Conservation (phyloP, 2,329 filamentous ascomycete species). For the Tolypocladium ovalisporum region DNA sequence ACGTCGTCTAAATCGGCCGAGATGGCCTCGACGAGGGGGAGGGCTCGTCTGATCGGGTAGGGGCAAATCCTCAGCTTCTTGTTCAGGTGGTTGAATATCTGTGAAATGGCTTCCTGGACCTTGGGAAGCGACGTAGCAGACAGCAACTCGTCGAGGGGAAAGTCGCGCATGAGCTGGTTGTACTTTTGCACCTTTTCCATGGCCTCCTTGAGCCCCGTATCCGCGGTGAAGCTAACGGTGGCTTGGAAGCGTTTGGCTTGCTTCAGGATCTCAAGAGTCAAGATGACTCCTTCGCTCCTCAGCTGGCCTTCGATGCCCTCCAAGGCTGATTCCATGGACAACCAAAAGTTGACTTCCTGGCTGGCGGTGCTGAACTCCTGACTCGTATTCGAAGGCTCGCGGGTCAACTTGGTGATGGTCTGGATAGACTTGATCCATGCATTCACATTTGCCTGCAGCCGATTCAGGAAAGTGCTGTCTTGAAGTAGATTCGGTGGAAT, state of each 20-base stretch:
- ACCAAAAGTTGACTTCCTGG: conserved; percentile 98
- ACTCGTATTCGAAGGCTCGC: conserved; percentile 59
- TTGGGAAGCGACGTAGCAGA: conserved; percentile 85
- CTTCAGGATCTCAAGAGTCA: conserved; percentile 91
- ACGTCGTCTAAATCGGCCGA: conserved; percentile 84
- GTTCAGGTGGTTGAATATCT: conserved; percentile 92
- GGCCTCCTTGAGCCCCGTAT: conserved; percentile 91
- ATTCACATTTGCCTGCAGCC: conserved; percentile 86
- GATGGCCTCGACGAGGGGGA: conserved; percentile 93
- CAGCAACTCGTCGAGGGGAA: conserved; percentile 86
- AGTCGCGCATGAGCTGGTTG: conserved; percentile 97
- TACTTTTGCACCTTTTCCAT: conserved; percentile 97
- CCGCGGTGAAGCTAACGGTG: conserved; percentile 90
- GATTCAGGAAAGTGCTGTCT: conserved; percentile 88
- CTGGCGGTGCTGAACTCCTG: conserved; percentile 60
- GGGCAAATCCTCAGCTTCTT: conserved; percentile 95
- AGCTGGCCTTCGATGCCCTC: conserved; percentile 88
- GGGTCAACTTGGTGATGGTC: conserved; percentile 85
- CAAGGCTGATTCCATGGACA: conserved; percentile 89
- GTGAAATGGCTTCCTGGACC: conserved; percentile 74
- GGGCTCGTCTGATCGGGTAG: conserved; percentile 83
- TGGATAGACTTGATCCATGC: conserved; percentile 99
- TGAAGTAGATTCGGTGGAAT: conserved; percentile 68
- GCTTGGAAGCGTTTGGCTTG: conserved; percentile 97
- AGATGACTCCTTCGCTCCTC: conserved; percentile 72